Conservation (phyloP, 1,139 yeast species). For the Kodamaea alishanica region DNA sequence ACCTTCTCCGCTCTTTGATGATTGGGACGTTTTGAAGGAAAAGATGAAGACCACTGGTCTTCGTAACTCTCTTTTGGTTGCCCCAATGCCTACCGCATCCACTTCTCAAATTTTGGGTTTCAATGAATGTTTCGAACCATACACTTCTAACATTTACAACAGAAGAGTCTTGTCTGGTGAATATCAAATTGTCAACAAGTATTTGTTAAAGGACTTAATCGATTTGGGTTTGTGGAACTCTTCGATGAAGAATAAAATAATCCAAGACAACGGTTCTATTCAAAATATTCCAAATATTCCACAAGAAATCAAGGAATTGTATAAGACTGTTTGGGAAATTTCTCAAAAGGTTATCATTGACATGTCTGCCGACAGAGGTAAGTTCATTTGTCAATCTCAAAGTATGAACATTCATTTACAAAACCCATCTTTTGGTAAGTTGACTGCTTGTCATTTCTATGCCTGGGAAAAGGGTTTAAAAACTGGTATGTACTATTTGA, state of each 20-base stretch:
- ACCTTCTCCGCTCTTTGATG: conserved; percentile 51
- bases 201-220: conserved; percentile 51
- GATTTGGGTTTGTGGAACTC: conserved; percentile 56
- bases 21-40: conserved; percentile 52
- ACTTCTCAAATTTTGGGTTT: conserved; percentile 60
- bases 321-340: conserved; percentile 62
- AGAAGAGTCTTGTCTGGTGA: conserved; percentile 62
- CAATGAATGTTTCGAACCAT: conserved; percentile 63
- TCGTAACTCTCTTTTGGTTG: conserved; percentile 57
- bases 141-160: conserved; percentile 55
- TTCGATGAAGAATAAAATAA: conserved; percentile 49
- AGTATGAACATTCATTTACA: conserved; percentile 54
- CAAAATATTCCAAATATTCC: conserved; percentile 52
- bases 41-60: conserved; percentile 46
- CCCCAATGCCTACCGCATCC: conserved; percentile 66
- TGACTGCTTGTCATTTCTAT: conserved; percentile 59
- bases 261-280: conserved; percentile 52
- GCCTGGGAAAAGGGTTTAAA: conserved; percentile 63
- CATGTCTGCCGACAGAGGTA: conserved; percentile 61
- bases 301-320: conserved; percentile 46
- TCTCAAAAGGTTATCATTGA: conserved; percentile 54
- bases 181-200: conserved; percentile 58
- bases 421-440: conserved; percentile 55
- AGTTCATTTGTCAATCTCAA: conserved; percentile 59
- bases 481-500: conserved; percentile 61